These are phyloP conservation scores for Globisporangium barbulae DNA, from an alignment of 352 stramenopile genomes.

Conservation along the genomic window DNA sequence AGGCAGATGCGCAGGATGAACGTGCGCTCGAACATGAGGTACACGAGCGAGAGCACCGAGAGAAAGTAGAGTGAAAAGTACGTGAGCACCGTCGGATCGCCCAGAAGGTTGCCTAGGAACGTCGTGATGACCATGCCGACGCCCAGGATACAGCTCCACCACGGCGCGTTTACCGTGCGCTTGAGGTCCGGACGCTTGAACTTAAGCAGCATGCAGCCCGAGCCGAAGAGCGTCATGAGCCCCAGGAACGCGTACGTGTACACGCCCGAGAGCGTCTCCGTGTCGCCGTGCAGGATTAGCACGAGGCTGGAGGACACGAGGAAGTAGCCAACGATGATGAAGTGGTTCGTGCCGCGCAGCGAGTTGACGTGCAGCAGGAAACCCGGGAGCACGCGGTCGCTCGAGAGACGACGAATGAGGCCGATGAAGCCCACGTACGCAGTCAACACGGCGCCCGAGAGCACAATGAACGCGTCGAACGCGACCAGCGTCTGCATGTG, in stretches of 20 bases:
- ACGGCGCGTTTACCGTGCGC: constrained; percentile 83
- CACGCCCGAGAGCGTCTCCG: constrained; percentile 90
- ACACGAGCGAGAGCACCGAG: constrained; percentile 74
- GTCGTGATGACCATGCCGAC: constrained; percentile 80
- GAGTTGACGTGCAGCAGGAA: constrained; percentile 84
- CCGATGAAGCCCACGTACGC: constrained; percentile 93
- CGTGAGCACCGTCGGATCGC: constrained; percentile 82
- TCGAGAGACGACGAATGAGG: constrained; percentile 89
- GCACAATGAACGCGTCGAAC: constrained; percentile 93
- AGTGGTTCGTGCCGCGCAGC: constrained; percentile 88
- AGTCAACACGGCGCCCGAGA: constrained; percentile 92
- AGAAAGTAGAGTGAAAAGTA: constrained; percentile 91
- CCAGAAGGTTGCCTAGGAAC: constrained; percentile 83
- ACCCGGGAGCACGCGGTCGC: constrained; percentile 82
- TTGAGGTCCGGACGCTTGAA: constrained; percentile 91
- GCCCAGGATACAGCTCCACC: constrained; percentile 83
- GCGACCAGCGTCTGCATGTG: constrained; percentile 77
- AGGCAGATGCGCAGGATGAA: constrained; percentile 82
- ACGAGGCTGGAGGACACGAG: constrained; percentile 86
- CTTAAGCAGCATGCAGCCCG: constrained; percentile 93
- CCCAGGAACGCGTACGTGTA: constrained; percentile 96
- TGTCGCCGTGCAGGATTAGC: constrained; percentile 89
- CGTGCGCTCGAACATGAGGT: constrained; percentile 88
- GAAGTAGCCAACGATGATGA: constrained; percentile 92
- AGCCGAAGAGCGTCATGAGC: constrained; percentile 93